phyloP scores from a whole-genome alignment of 768 basidiomycete genomes.

The Floccularia luteovirens region DNA sequence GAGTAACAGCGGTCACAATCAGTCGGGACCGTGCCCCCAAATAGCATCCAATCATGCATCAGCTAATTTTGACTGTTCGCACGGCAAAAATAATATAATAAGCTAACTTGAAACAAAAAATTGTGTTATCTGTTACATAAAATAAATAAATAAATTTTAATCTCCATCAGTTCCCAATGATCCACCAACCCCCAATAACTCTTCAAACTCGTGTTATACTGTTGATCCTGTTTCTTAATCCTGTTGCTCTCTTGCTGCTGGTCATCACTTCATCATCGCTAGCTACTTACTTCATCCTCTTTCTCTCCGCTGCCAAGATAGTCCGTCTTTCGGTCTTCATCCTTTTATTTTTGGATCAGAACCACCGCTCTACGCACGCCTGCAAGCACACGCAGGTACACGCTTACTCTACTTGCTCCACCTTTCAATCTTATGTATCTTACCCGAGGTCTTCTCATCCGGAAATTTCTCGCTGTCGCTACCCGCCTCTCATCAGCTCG shows the following conservation, averaged over 20 bases:
- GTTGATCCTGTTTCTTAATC: not conserved
- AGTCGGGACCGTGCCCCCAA: constrained; percentile 17
- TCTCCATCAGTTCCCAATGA: not conserved
- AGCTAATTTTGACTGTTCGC: constrained; percentile 16
- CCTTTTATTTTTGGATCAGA: not conserved
- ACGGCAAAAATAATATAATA: too few species aligned
- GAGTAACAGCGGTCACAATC: too few species aligned
- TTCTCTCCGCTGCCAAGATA: not conserved
- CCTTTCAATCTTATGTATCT: not conserved
- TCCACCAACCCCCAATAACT: not conserved
- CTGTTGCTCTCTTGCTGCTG: not conserved
- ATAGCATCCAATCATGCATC: constrained; percentile 23
- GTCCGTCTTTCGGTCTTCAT: not conserved
- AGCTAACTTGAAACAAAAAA: too few species aligned
- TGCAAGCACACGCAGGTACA: constrained; percentile 3
- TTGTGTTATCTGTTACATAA: too few species aligned
- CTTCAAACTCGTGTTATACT: not conserved
- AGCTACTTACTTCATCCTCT: not conserved
- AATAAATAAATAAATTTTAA: too few species aligned
- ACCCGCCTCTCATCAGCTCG: not conserved
- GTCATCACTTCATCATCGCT: not conserved
- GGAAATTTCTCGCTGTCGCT: not conserved
- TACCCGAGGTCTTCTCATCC: not conserved
- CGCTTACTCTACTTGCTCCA: not conserved
- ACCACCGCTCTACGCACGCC: not conserved